Evolutionary conservation across 495 filamentous ascomycete species (phyloP).

Genomic region (Parachaetomium inaequale): DNA sequence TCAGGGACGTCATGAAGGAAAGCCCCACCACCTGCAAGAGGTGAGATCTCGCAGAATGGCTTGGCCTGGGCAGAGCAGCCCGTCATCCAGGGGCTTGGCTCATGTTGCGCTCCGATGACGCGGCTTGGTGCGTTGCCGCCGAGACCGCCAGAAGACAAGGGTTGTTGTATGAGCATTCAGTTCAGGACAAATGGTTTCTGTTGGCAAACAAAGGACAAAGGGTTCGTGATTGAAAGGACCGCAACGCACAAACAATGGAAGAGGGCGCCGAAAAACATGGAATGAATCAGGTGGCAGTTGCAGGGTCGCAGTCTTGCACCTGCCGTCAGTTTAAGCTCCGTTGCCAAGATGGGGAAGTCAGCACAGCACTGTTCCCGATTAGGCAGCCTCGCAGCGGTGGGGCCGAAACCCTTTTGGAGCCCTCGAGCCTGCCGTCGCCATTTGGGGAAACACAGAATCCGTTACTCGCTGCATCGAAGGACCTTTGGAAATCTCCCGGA

Average conservation of each 20-base stretch:
- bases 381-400: slow-evolving; percentile 24
- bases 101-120: no score
- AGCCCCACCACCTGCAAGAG: background rate
- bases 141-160: no score
- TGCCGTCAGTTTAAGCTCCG: slow-evolving; percentile 28
- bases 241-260: no score
- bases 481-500: slow-evolving; percentile 3
- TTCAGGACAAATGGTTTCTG: no score
- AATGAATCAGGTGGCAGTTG: background rate
- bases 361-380: slow-evolving; percentile 15
- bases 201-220: background rate
- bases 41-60: background rate
- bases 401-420: slow-evolving; percentile 18
- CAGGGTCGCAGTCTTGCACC: slow-evolving; percentile 6
- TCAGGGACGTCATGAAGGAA: background rate
- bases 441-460: background rate
- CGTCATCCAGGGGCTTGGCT: background rate
- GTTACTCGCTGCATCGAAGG: slow-evolving; percentile 8
- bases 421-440: background rate
- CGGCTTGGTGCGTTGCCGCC: no score
- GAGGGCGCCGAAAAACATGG: background rate
- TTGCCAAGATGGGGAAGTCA: slow-evolving; percentile 9
- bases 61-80: background rate
- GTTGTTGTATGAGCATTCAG: no score
- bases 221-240: background rate